Evolutionary conservation across 2,329 filamentous ascomycete genomes (phyloP).

Genomic region (Trichoderma koningii): DNA sequence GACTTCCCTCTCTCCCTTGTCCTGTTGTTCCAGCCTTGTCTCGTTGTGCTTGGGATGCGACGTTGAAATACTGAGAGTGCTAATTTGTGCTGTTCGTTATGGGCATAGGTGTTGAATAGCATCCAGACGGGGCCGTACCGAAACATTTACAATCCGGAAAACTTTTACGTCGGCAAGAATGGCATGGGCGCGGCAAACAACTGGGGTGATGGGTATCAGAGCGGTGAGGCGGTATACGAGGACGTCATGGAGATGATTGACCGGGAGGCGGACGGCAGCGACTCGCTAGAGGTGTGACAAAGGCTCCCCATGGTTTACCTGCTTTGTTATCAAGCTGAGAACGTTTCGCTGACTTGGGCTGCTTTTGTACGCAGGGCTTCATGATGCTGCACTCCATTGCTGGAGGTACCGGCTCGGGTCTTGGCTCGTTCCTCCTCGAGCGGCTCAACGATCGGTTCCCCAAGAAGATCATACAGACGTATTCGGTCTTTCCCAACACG

Average conservation of each 20-base stretch:
- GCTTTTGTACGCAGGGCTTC: conserved; percentile 67
- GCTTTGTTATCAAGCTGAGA: neutral
- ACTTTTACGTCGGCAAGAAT: conserved; percentile 95
- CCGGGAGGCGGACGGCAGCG: conserved; percentile 94
- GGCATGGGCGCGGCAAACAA: conserved; percentile 95
- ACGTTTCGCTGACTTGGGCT: neutral
- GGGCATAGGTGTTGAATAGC: conserved; percentile 71
- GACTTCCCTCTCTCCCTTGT: neutral
- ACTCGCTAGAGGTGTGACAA: conserved; percentile 79
- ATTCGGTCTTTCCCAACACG: conserved; percentile 96
- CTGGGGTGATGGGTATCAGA: conserved; percentile 95
- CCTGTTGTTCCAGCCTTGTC: neutral
- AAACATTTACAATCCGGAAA: conserved; percentile 99
- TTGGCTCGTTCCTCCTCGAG: conserved; percentile 93
- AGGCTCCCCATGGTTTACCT: neutral
- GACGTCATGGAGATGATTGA: conserved; percentile 99
- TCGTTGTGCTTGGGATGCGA: neutral
- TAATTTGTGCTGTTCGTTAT: neutral
- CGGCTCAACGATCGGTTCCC: conserved; percentile 95
- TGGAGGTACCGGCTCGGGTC: conserved; percentile 91
- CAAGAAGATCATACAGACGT: conserved; percentile 98
- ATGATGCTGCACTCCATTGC: conserved; percentile 99
- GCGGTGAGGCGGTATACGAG: conserved; percentile 87
- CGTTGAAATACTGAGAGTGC: neutral
- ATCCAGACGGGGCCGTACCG: conserved; percentile 94